Base-by-base conservation (phyloP, 805 yeast species). In the Saccharomyces jurei region DNA sequence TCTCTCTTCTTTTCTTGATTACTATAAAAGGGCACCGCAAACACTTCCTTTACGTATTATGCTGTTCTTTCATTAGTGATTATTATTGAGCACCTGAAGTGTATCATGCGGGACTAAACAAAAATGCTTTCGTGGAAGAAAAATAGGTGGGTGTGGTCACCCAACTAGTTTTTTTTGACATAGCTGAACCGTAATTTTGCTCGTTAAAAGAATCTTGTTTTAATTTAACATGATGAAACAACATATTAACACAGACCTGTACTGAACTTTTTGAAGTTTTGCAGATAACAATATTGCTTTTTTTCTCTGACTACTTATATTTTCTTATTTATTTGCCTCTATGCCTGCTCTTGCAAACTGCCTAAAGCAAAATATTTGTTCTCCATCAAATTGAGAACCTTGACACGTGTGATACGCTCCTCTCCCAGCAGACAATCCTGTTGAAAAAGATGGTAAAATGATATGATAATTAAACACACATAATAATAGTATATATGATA, bases 231-330 rank as follows among this genome's bases (percentile, higher is more conserved):
- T 69, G 73, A 69, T 69, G 72, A 67, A 57, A 68, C 55, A 63
- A 60, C 50, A 59, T 58, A 60, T 62, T 67, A 60, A 65, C 70
- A 70, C 73, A 70, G 73, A 70, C 73, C 73, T 70, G 73, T 63
- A 63, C 73, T 68, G 69, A 70, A 64, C 63, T 55, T 56, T 57
- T 60, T 59, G 52, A 41, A 50, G 63, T 65, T 53, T 55, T 70
- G 73, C 71, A 69, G 72, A 70, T 60, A 63, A 63, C 57, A 53
- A 55, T 58, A 60, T 63, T 60, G 64, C 66, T 63, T 61, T 61
- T 61, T 61, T 57, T 61, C 60, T 61, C 61, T 63, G 62, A 61
- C 55, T 51, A 54, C 51, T 14, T 27, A 41, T 8, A 25, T 17
- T n/a, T 17, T 4, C n/a, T n/a, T 17, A 8, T 10, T 36, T 17